These are phyloP conservation scores for Discostella stelligera DNA, from an alignment of 352 stramenopile species.

Conservation along the genomic window DNA sequence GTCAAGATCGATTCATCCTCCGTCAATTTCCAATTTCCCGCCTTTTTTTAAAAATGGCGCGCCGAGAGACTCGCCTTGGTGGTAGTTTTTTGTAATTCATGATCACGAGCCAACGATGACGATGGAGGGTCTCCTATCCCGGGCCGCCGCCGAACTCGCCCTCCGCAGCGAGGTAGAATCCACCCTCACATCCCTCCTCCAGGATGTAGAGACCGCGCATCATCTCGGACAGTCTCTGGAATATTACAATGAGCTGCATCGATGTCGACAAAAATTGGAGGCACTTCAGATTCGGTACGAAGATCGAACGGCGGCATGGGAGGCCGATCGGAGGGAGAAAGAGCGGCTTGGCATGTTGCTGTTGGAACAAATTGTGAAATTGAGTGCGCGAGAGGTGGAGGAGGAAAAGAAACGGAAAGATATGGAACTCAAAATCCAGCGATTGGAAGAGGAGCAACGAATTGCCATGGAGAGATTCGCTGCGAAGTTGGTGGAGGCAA, in stretches of 20 bases:
- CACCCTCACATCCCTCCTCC: slow-evolving; percentile 29
- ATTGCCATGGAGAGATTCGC: background rate
- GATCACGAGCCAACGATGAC: background rate
- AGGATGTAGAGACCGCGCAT: slow-evolving; percentile 40
- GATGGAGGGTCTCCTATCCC: slow-evolving; percentile 38
- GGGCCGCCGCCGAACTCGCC: slow-evolving; percentile 30
- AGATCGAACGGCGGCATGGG: slow-evolving; percentile 40
- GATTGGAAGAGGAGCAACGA: slow-evolving; percentile 8
- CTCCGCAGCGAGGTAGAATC: slow-evolving; percentile 42
- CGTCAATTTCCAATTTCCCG: no score
- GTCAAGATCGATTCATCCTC: no score
- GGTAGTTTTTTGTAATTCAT: no score
- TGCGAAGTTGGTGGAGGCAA: background rate
- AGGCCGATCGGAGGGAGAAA: slow-evolving; percentile 46
- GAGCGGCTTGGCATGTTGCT: slow-evolving; percentile 39
- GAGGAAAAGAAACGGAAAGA: slow-evolving; percentile 27
- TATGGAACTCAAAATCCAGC: slow-evolving; percentile 23
- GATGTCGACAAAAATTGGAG: slow-evolving; percentile 10
- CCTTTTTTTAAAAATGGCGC: no score
- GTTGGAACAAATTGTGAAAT: slow-evolving; percentile 31
- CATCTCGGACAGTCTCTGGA: slow-evolving; percentile 27
- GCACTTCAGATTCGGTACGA: slow-evolving; percentile 25
- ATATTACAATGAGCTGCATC: slow-evolving; percentile 19
- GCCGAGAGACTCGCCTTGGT: no score
- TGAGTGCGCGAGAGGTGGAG: slow-evolving; percentile 22